Percentiles rank a stretch among this genome's conserved stretches.
Evolutionary conservation across 2,329 filamentous ascomycete genomes (phyloP).

Genomic region (Acrodontium crateriforme): DNA sequence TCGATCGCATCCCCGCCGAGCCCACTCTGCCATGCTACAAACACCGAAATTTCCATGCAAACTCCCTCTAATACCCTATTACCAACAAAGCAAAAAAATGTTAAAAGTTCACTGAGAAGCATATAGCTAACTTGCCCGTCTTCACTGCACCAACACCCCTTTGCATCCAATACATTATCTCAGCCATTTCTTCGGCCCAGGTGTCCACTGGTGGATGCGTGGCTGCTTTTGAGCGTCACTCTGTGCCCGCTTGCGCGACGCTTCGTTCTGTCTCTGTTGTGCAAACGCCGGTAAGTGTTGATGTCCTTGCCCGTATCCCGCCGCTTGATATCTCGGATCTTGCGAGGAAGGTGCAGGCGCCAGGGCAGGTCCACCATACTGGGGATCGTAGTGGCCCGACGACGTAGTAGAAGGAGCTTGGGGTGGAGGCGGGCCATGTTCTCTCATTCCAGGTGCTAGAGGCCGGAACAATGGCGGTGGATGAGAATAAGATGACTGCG

Average conservation of each 20-base stretch:
- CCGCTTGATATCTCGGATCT: slow-evolving; percentile 9
- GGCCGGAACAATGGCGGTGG: slow-evolving; percentile 4
- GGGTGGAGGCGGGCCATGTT: slow-evolving; percentile 1
- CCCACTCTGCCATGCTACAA: too few relatives aligned
- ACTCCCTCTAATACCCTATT: too few relatives aligned
- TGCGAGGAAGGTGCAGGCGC: slow-evolving; percentile 15
- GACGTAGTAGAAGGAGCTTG: background rate
- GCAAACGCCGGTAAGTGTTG: slow-evolving; percentile 16
- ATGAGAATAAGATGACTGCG: slow-evolving; percentile 2
- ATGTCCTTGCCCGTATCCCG: slow-evolving; percentile 9
- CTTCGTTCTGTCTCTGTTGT: slow-evolving; percentile 7
- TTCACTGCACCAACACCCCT: too few relatives aligned
- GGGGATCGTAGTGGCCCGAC: slow-evolving; percentile 2
- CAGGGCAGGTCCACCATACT: slow-evolving; percentile 14
- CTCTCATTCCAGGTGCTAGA: slow-evolving; percentile 1
- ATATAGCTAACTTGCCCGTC: too few relatives aligned
- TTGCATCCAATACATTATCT: too few relatives aligned
- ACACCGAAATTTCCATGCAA: too few relatives aligned
- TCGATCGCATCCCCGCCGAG: too few relatives aligned
- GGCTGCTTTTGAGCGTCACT: slow-evolving; percentile 7
- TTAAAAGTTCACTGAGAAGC: too few relatives aligned
- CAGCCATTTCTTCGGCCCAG: too few relatives aligned
- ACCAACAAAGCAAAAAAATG: too few relatives aligned
- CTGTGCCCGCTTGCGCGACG: slow-evolving; percentile 5
- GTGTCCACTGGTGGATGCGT: too few relatives aligned